Evolutionary conservation across 805 yeast species (phyloP), one percentile per base, ranked within the genome.

Genomic region (Pichia phayaonensis): DNA sequence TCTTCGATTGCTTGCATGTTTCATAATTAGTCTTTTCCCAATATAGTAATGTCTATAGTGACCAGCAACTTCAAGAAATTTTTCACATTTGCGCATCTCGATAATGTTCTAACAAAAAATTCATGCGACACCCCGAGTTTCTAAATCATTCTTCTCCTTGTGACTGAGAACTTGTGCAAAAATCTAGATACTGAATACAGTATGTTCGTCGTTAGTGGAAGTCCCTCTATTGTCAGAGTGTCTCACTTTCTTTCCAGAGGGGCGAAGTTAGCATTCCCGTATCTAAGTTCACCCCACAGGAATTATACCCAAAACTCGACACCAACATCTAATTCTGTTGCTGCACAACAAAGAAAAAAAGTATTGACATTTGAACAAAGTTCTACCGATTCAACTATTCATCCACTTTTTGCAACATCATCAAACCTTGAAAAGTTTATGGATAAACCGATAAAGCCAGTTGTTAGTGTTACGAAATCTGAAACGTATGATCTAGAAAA

Each of bases 391-490:
- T 43, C 53, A 16, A 43, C 46, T n/a, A 54, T 58, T n/a, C 54
- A 57, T 43, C 54, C 55, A 1, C 46, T 54, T 2, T 58, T 56
- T 44, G 56, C 54, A 7, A 56, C 53, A 11, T 21, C 49, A 3
- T 43, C 49, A 3, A 47, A 50, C 16, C 20, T 50, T 8, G 43
- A 45, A 2, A 31, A 23, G 3, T 58, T 47, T 40, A 24, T 51
- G 29, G 46, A 31, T 8, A 45, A 50, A 22, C 50, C 50, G 2
- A 46, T 59, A 2, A 57, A 56, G 38, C 60, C 84, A 0, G 86
- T 87, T 49, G 82, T 87, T 0, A 77, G 90, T 1, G 75, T 83
- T 4, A 84, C 95, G 1, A 74, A 82, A 0, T 83, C 90, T 54
- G 96, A 90, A 57, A 61, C 71, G 8, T 87, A 87, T 55, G 81